Evolutionary conservation across 208 protist species (phyloP), one percentile per base, ranked within the genome.

Genomic region (Trypanosoma theileri): DNA sequence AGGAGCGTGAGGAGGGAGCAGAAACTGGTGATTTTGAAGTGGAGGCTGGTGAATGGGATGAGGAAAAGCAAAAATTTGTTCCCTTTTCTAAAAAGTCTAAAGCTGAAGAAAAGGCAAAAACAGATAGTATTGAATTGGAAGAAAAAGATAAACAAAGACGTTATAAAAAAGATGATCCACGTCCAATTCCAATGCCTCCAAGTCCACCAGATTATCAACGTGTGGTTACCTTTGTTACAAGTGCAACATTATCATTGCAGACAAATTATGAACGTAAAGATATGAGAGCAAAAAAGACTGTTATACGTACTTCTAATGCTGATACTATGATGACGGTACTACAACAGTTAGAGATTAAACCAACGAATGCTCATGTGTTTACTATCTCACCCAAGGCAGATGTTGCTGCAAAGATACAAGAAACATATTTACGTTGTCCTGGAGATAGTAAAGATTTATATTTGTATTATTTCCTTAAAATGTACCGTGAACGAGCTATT

Each of bases 361-460:
- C 72, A 22, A 84, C 80, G 52, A 80, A 84, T 24, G 86, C 81
- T 48, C 70, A 91, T 46, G 83, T 98, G 13, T 94, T 98, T 40
- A 91, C 94, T 52, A 57, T 98, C 11, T 77, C 85, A 0, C 75
- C 73, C 19, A 71, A 83, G 22, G 73, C 82, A n/a, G 76, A 78
- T 46, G 85, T 97, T 1, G 97, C 86, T 0, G 62, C 68, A 0
- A 89, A 85, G 57, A 87, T 98, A 50, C 83, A 86, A 52, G 96
- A 99, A 79, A 85, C 86, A 4, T 89, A 95, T 50, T 89, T 98
- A 14, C 77, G 85, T 53, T 98, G 97, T 77, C 78, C 90, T 3
- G 75, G 91, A 0, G 89, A 96, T n/a, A 98, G 98, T 64, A 98
- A 98, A 69, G 93, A 98, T 62, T 55, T 97, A 22, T 97, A 96